phyloP scores from a whole-genome alignment of 768 basidiomycete genomes.

The Auriscalpium microsporum region DNA sequence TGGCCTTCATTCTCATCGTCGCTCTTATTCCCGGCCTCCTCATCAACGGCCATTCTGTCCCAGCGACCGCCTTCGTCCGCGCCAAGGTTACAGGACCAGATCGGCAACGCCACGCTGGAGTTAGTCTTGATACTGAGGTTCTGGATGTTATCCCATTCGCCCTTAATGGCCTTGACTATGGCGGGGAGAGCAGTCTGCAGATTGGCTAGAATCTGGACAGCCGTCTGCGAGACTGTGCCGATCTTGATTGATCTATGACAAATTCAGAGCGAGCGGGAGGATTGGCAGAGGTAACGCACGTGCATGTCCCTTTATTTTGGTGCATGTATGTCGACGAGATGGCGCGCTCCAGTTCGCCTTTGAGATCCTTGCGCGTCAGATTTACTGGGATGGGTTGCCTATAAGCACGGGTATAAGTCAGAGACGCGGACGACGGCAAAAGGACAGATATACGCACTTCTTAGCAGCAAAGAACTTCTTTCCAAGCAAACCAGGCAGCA shows the following conservation, averaged over 20 bases:
- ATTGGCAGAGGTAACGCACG: constrained; percentile 42
- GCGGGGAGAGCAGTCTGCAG: constrained; percentile 70
- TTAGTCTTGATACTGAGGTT: constrained; percentile 86
- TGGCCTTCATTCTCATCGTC: constrained; percentile 8
- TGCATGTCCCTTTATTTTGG: constrained; percentile 88
- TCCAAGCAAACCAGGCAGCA: constrained; percentile 81
- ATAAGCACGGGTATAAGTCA: neutral
- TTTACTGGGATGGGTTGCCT: constrained; percentile 97
- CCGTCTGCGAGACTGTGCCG: constrained; percentile 61
- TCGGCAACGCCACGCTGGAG: constrained; percentile 74
- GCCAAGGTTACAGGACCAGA: constrained; percentile 80
- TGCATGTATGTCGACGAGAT: constrained; percentile 94
- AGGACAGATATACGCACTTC: constrained; percentile 51
- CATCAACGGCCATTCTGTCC: constrained; percentile 35
- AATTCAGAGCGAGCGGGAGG: neutral
- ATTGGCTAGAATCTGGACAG: constrained; percentile 71
- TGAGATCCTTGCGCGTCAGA: constrained; percentile 80
- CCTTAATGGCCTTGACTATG: constrained; percentile 60
- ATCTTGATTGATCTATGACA: constrained; percentile 71
- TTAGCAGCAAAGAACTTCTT: constrained; percentile 91
- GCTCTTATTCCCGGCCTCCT: constrained; percentile 17
- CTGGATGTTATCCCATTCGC: constrained; percentile 88
- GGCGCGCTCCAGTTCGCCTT: constrained; percentile 85
- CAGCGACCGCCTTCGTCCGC: constrained; percentile 51
- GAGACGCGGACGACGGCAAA: constrained; percentile 4